Conservation (phyloP, 768 basidiomycete genomes). For the Scleroderma citrinum region DNA sequence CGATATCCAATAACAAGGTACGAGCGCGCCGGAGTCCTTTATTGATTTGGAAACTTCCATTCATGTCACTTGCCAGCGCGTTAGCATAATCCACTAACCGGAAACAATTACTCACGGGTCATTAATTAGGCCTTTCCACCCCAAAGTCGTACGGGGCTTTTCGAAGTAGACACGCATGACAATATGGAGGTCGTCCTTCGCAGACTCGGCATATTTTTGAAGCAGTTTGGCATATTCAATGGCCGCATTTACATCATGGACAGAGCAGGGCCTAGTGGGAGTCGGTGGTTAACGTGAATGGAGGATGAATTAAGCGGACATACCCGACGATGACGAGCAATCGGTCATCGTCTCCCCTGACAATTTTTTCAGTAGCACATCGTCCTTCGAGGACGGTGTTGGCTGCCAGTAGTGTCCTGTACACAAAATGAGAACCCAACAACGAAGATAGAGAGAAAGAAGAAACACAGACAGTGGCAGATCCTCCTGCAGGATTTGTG, state of each 20-base stretch:
- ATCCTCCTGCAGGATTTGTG: slow-evolving; percentile 92
- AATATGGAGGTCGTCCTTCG: slow-evolving; percentile 84
- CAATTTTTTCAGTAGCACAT: slow-evolving; percentile 66
- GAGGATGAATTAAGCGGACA: slow-evolving; percentile 12
- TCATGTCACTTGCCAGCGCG: slow-evolving; percentile 50
- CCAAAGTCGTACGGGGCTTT: slow-evolving; percentile 92
- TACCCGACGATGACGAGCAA: slow-evolving; percentile 89
- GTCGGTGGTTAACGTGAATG: slow-evolving; percentile 5
- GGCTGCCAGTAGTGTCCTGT: slow-evolving; percentile 70
- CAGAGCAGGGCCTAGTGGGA: slow-evolving; percentile 76
- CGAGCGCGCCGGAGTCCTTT: slow-evolving; percentile 88
- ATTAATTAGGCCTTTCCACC: slow-evolving; percentile 99
- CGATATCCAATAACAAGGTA: slow-evolving; percentile 79
- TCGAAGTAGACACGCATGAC: slow-evolving; percentile 99
- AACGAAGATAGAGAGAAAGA: background rate
- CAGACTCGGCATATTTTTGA: slow-evolving; percentile 69
- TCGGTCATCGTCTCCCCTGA: slow-evolving; percentile 86
- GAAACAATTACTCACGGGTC: slow-evolving; percentile 51
- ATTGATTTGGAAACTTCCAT: slow-evolving; percentile 93
- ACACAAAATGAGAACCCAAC: slow-evolving; percentile 6
- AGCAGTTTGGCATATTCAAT: slow-evolving; percentile 82
- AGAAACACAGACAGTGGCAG: slow-evolving; percentile 60
- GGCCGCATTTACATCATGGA: slow-evolving; percentile 84
- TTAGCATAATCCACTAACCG: background rate
- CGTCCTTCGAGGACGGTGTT: slow-evolving; percentile 89